Conservation (phyloP, 1,284 basidiomycete genomes). For the Melampsora americana region DNA sequence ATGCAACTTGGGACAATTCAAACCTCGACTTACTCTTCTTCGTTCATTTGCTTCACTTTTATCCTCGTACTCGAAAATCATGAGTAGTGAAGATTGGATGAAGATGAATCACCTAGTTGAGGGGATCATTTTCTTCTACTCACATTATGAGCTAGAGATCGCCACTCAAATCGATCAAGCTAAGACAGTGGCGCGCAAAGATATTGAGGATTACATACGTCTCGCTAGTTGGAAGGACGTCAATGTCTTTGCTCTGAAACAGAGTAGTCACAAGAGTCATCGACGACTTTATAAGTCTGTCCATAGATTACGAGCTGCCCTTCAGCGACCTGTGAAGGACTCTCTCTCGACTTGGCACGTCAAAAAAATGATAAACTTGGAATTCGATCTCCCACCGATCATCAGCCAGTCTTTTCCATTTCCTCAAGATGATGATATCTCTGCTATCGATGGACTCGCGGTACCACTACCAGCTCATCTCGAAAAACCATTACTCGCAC, state of each 20-base stretch:
- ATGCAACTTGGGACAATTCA: slow-evolving; percentile 80
- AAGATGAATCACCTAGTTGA: slow-evolving; percentile 65
- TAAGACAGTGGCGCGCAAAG: slow-evolving; percentile 65
- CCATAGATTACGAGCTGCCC: slow-evolving; percentile 83
- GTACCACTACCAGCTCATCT: slow-evolving; percentile 20
- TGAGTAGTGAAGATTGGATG: slow-evolving; percentile 39
- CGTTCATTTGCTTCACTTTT: slow-evolving; percentile 66
- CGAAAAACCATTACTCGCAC: slow-evolving; percentile 30
- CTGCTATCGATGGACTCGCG: neutral
- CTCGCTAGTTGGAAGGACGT: slow-evolving; percentile 97
- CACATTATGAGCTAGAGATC: slow-evolving; percentile 63
- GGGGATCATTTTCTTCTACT: slow-evolving; percentile 67
- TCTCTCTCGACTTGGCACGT: slow-evolving; percentile 50
- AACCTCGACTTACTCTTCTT: slow-evolving; percentile 68
- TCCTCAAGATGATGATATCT: slow-evolving; percentile 27
- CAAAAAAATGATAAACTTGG: slow-evolving; percentile 45
- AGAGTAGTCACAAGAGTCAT: slow-evolving; percentile 87
- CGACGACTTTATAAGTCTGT: slow-evolving; percentile 86
- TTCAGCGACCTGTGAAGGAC: slow-evolving; percentile 67
- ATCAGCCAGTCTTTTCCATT: neutral
- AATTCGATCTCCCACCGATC: slow-evolving; percentile 10
- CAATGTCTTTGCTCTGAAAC: slow-evolving; percentile 88
- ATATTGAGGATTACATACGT: slow-evolving; percentile 81
- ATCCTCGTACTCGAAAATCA: slow-evolving; percentile 21
- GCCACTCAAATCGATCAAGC: slow-evolving; percentile 64